Base-by-base conservation (phyloP, 106 monocot species). In the Dendrobium nobile region DNA sequence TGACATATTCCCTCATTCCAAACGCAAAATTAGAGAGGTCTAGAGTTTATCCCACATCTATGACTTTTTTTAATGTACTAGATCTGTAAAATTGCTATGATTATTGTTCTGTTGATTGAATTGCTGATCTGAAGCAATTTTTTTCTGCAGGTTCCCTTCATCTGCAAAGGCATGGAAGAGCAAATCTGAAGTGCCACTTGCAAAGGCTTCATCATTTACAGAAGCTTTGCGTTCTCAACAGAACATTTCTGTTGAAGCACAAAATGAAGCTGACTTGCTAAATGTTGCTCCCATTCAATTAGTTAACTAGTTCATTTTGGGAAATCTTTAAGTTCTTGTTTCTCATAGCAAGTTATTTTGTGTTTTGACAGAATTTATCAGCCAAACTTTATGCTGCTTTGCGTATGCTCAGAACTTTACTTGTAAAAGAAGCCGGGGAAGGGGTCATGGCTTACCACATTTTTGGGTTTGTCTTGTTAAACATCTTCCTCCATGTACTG, bases 401-500 rank as follows among this genome's bases (percentile, higher is more conserved):
- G 47, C 78, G 85, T 20, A 80, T 73, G 74, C 95, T 95, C 56
- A 79, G 92, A 40, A 88, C 82, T 77, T 41, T 54, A 9, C 86
- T 95, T 37, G 70, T 91, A 75, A 88, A 92, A 82, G 95, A 95
- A 83, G 84, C 86, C 41, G 85, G 87, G 48, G 87, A 86, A 9
- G 89, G 93, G 40, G 82, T 87, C 55, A 85, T 88, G 87, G 86
- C 91, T 41, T 90, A 93, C 70, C 96, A 96, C 77, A 90, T 95
- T 82, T 95, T 95, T 67, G 80, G 77, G 95, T 95, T 45, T 79
- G 84, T 27, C 15, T 28, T 80, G 0, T 77, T 22, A 1, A 47
- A 48, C 24, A 26, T 11, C 80, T 85, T 61, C 37, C 77, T 4
- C 47, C 17, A 42, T 64, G 47, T 76, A 51, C 51, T 13, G 51